phyloP scores from a whole-genome alignment of 2,329 filamentous ascomycete species.

The Epichloe sibirici region DNA sequence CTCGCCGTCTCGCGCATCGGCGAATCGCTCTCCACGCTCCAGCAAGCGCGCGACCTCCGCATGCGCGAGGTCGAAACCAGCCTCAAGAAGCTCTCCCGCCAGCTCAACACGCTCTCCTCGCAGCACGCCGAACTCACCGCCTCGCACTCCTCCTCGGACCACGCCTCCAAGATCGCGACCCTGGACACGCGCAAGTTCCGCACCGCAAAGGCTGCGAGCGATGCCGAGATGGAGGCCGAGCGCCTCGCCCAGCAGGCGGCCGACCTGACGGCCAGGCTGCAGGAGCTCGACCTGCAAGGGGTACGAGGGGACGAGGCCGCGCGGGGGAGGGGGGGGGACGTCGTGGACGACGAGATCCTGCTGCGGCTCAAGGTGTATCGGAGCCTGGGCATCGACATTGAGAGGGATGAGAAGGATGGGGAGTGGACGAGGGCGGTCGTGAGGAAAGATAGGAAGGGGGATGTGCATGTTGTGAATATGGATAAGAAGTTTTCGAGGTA shows the following conservation, averaged over 20 bases:
- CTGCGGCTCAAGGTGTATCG: slow-evolving; percentile 84
- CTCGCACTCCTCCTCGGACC: slow-evolving; percentile 63
- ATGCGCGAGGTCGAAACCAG: slow-evolving; percentile 56
- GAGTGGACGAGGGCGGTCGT: slow-evolving; percentile 81
- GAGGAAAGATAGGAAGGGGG: slow-evolving; percentile 72
- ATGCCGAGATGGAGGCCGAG: slow-evolving; percentile 91
- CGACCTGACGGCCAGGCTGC: slow-evolving; percentile 60
- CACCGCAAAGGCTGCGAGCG: slow-evolving; percentile 78
- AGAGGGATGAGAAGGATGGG: slow-evolving; percentile 58
- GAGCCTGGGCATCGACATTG: slow-evolving; percentile 79
- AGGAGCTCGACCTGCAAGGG: slow-evolving; percentile 77
- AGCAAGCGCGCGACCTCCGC: slow-evolving; percentile 69
- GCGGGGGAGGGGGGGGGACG: slow-evolving; percentile 19
- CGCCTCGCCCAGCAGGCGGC: slow-evolving; percentile 69
- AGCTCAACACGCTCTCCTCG: slow-evolving; percentile 59
- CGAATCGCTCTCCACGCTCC: slow-evolving; percentile 72
- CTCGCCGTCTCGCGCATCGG: slow-evolving; percentile 70
- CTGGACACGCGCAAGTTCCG: slow-evolving; percentile 92
- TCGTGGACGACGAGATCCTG: slow-evolving; percentile 51
- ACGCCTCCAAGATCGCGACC: slow-evolving; percentile 72
- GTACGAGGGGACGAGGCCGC: slow-evolving; percentile 50
- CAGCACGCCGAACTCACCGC: slow-evolving; percentile 68
- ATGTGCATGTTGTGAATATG: slow-evolving; percentile 90
- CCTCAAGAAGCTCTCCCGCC: slow-evolving; percentile 61
- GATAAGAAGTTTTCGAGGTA: slow-evolving; percentile 83